These are phyloP conservation scores for Henningerozyma blattae DNA, from an alignment of 805 yeast species.

Conservation along the genomic window DNA sequence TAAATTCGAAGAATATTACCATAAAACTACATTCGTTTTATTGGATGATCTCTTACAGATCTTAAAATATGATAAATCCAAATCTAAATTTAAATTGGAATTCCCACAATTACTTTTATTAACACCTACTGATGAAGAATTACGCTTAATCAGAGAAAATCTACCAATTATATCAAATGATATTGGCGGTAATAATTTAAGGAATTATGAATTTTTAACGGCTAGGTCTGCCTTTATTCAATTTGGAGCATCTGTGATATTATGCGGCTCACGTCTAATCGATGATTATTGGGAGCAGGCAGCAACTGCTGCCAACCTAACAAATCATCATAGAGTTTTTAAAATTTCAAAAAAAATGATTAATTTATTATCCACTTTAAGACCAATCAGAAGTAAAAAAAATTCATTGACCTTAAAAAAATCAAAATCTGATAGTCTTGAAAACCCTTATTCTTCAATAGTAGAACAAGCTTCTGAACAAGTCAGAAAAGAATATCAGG, in stretches of 20 bases:
- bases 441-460: constrained; percentile 13
- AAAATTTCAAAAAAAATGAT: constrained; percentile 11
- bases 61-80: constrained; percentile 30
- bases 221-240: constrained; percentile 34
- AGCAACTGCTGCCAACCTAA: constrained; percentile 31
- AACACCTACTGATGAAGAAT: constrained; percentile 26
- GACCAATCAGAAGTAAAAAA: constrained; percentile 4
- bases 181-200: constrained; percentile 14
- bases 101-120: constrained; percentile 23
- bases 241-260: constrained; percentile 39
- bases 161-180: constrained; percentile 15
- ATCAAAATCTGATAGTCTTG: not conserved
- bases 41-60: constrained; percentile 24
- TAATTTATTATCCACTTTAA: constrained; percentile 4
- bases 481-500: constrained; percentile 14
- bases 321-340: constrained; percentile 34
- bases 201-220: constrained; percentile 22
- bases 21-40: constrained; percentile 28
- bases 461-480: constrained; percentile 20
- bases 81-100: constrained; percentile 34
- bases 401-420: not conserved
- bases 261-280: constrained; percentile 33
- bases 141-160: constrained; percentile 26
- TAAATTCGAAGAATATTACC: constrained; percentile 25
- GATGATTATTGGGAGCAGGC: constrained; percentile 48